These are phyloP conservation scores for Trichoderma sp. DNA, from an alignment of 2,329 filamentous ascomycete species.

Conservation along the genomic window DNA sequence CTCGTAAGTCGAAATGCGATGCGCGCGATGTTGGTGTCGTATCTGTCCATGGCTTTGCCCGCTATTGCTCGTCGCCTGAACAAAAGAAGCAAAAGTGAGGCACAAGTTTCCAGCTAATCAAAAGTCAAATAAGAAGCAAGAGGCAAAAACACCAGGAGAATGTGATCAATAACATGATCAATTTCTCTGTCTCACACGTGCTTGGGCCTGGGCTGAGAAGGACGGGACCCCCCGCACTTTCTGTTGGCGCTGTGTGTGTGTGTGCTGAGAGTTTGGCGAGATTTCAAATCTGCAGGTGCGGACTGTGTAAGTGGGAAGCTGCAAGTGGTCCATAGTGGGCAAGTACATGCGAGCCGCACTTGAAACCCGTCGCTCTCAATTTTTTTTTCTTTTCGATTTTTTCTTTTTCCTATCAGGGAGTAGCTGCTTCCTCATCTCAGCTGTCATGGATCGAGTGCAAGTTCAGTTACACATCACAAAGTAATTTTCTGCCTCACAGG, in stretches of 20 bases:
- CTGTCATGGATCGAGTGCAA: neutral
- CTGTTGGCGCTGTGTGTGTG: neutral
- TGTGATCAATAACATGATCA: conserved; percentile 16
- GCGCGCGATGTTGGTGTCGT: conserved; percentile 4
- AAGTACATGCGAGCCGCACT: neutral
- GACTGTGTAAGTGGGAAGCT: no score
- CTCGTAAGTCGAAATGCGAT: neutral
- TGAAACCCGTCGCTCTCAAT: no score
- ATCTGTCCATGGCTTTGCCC: neutral
- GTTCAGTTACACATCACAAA: conserved; percentile 6
- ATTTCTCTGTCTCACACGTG: conserved; percentile 15
- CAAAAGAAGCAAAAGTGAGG: conserved; percentile 16
- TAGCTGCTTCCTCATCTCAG: neutral
- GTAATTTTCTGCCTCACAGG: neutral
- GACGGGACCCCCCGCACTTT: conserved; percentile 17
- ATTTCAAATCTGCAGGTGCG: neutral
- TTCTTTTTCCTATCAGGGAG: neutral
- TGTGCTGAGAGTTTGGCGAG: neutral
- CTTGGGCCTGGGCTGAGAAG: neutral
- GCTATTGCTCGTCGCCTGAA: conserved; percentile 5
- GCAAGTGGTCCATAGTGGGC: neutral
- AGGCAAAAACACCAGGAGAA: neutral
- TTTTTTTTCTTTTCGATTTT: no score
- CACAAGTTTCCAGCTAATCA: conserved; percentile 6
- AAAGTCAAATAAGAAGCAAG: conserved; percentile 21